Conservation (phyloP, 2,329 filamentous ascomycete species). For the Cladosporium sp. region DNA sequence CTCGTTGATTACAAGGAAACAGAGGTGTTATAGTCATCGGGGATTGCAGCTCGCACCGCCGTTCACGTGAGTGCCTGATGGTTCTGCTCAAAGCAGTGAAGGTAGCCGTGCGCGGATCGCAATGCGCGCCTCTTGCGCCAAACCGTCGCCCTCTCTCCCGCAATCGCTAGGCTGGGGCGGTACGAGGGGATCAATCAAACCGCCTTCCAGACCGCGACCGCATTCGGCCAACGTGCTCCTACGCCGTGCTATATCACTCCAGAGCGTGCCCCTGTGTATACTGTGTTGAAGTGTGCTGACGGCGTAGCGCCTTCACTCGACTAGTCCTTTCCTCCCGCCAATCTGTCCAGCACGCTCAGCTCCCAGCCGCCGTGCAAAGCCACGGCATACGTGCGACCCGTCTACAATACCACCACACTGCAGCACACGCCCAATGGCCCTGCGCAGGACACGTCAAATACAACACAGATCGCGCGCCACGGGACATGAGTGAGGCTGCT, state of each 20-base stretch:
- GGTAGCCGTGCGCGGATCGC: background rate
- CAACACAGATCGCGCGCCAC: conserved; percentile 1
- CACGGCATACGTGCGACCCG: background rate
- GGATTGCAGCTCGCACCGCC: too few species aligned
- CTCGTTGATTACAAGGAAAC: too few species aligned
- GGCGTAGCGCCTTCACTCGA: background rate
- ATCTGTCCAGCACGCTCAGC: background rate
- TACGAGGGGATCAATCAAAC: background rate
- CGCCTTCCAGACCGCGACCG: background rate
- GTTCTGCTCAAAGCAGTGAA: background rate
- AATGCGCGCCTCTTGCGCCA: too few species aligned
- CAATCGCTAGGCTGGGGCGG: background rate
- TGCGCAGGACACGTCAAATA: background rate
- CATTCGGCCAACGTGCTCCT: background rate
- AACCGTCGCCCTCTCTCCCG: too few species aligned
- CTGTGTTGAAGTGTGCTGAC: background rate
- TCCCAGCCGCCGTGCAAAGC: background rate
- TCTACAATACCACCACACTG: background rate
- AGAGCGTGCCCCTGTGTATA: background rate
- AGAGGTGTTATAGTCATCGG: too few species aligned
- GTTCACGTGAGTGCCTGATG: too few species aligned
- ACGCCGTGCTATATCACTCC: background rate
- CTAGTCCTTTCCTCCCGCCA: background rate
- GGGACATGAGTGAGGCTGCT: conserved; percentile 8
- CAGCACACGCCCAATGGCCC: conserved; percentile 4